These are phyloP conservation scores for Fusarium tjaetaba DNA, from an alignment of 2,329 filamentous ascomycete genomes.

Conservation along the genomic window DNA sequence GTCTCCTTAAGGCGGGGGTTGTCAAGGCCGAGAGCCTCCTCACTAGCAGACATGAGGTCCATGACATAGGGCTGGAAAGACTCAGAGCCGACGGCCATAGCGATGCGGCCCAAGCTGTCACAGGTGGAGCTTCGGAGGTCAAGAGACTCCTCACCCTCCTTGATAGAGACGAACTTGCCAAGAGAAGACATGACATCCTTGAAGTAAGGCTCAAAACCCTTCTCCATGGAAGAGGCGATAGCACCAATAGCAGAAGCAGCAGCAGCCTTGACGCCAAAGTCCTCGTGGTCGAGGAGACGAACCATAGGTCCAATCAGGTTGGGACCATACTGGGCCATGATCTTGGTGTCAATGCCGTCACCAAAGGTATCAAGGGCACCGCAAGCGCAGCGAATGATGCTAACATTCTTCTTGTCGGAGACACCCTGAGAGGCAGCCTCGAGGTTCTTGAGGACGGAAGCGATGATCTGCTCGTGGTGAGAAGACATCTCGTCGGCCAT, in stretches of 20 bases:
- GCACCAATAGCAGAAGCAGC: slow-evolving; percentile 91
- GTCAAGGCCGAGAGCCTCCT: slow-evolving; percentile 88
- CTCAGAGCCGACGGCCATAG: slow-evolving; percentile 83
- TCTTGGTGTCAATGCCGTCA: slow-evolving; percentile 80
- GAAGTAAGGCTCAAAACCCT: slow-evolving; percentile 90
- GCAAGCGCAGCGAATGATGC: slow-evolving; percentile 90
- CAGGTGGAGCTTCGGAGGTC: slow-evolving; percentile 89
- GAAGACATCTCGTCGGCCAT: slow-evolving; percentile 88
- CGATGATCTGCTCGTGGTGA: slow-evolving; percentile 86
- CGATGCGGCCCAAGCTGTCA: slow-evolving; percentile 93
- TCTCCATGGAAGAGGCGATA: slow-evolving; percentile 85
- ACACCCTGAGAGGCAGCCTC: slow-evolving; percentile 78
- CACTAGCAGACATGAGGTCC: slow-evolving; percentile 89
- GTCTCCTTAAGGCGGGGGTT: slow-evolving; percentile 94
- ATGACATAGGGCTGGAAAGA: slow-evolving; percentile 91
- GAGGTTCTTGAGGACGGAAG: slow-evolving; percentile 86
- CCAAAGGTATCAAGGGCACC: slow-evolving; percentile 92
- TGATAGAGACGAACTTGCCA: slow-evolving; percentile 83
- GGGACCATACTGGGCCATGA: slow-evolving; percentile 83
- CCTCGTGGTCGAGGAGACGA: slow-evolving; percentile 82
- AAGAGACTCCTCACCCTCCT: slow-evolving; percentile 89
- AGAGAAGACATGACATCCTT: slow-evolving; percentile 90
- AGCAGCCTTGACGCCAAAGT: slow-evolving; percentile 89
- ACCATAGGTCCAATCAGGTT: slow-evolving; percentile 88
- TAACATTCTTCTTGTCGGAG: slow-evolving; percentile 78